Evolutionary conservation across 768 basidiomycete species (phyloP).

Genomic region (Kwoniella dendrophila): DNA sequence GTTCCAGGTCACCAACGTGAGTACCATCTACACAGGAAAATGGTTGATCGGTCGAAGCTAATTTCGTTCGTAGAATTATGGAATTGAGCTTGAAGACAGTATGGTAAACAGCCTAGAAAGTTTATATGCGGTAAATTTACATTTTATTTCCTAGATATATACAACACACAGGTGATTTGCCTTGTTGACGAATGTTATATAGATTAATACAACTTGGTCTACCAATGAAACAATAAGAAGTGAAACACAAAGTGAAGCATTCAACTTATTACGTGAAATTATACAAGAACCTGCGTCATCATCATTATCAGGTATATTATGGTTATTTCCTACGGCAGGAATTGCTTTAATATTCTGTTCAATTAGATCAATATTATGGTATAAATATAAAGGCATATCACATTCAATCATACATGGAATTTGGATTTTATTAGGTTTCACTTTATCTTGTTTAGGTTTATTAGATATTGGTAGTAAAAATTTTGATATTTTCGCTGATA

Average conservation of each 20-base stretch:
- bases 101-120: slow-evolving; percentile 20
- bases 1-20: slow-evolving; percentile 22
- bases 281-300: slow-evolving; percentile 30
- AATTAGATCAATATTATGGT: slow-evolving; percentile 37
- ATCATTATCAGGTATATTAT: slow-evolving; percentile 37
- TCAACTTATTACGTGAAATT: slow-evolving; percentile 20
- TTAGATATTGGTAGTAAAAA: slow-evolving; percentile 38
- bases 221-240: slow-evolving; percentile 5
- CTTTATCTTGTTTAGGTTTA: slow-evolving; percentile 30
- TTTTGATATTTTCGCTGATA: slow-evolving; percentile 16
- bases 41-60: not conserved
- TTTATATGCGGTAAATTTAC: slow-evolving; percentile 20
- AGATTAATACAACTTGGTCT: slow-evolving; percentile 30
- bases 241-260: slow-evolving; percentile 14
- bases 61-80: slow-evolving; percentile 29
- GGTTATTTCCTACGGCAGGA: slow-evolving; percentile 47
- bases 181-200: not conserved
- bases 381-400: slow-evolving; percentile 11
- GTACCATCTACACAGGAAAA: not conserved
- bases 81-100: slow-evolving; percentile 29
- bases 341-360: slow-evolving; percentile 8
- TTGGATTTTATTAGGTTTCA: slow-evolving; percentile 23
- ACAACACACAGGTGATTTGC: not conserved
- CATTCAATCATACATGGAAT: slow-evolving; percentile 30
- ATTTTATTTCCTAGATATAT: not conserved